These are phyloP conservation scores for Pseudotsuga menziesii DNA, from an alignment of 75 land plant species.

Conservation along the genomic window DNA sequence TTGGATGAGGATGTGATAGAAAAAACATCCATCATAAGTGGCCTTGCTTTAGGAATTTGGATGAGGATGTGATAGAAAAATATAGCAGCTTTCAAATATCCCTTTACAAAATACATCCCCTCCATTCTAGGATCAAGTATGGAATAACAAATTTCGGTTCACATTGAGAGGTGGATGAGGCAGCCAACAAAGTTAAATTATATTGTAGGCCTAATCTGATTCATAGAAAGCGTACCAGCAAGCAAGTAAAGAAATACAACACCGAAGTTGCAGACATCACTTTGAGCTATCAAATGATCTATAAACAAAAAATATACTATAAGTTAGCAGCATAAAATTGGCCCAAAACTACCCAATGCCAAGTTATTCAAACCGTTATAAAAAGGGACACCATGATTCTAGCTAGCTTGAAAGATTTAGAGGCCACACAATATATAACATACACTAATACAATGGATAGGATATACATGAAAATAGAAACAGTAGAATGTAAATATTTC, in stretches of 20 bases:
- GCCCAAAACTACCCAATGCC: background rate
- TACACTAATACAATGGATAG: background rate
- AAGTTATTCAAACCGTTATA: background rate
- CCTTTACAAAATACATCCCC: constrained; percentile 25
- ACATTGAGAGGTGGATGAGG: constrained; percentile 21
- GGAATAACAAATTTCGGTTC: constrained; percentile 7
- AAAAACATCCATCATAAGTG: constrained; percentile 37
- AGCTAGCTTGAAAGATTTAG: background rate
- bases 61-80: constrained; percentile 33
- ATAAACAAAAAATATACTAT: background rate
- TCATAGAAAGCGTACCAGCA: constrained; percentile 35
- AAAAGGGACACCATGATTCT: background rate
- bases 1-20: constrained; percentile 26
- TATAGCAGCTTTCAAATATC: constrained; percentile 18
- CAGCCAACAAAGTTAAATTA: constrained; percentile 38
- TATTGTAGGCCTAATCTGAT: constrained; percentile 33
- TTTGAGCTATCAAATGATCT: constrained; percentile 49
- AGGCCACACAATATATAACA: background rate
- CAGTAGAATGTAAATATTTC: background rate
- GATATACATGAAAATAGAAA: background rate
- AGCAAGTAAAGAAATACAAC: constrained; percentile 45
- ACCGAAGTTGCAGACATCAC: constrained; percentile 50
- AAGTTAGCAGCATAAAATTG: background rate
- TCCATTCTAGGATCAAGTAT: constrained; percentile 39
- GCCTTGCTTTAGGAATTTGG: constrained; percentile 25